phyloP scores from a whole-genome alignment of 495 filamentous ascomycete genomes.

The Hypomontagnella submonticulosa region DNA sequence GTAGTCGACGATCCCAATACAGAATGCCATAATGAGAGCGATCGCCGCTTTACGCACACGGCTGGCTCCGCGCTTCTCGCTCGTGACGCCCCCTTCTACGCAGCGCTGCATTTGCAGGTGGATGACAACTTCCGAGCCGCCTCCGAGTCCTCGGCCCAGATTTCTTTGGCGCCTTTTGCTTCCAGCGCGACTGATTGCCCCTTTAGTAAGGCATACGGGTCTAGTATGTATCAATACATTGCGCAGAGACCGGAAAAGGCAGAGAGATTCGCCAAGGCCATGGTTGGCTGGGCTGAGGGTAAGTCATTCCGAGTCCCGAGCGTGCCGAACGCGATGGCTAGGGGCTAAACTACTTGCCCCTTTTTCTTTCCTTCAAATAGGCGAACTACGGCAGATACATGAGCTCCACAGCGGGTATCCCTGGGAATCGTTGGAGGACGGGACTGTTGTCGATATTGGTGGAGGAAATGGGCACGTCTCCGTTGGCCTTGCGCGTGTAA shows the following conservation, averaged over 20 bases:
- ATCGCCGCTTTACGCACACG: not conserved
- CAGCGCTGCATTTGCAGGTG: too few species aligned
- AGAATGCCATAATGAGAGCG: not conserved
- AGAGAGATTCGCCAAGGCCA: not conserved
- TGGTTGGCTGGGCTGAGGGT: too few species aligned
- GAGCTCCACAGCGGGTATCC: slow-evolving; percentile 35
- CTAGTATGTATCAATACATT: too few species aligned
- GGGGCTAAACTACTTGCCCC: not conserved
- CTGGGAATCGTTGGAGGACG: slow-evolving; percentile 39
- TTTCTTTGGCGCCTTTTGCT: too few species aligned
- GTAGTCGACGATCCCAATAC: not conserved
- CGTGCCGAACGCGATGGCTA: not conserved
- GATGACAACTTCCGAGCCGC: too few species aligned
- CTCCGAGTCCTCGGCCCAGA: too few species aligned
- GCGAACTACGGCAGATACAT: not conserved
- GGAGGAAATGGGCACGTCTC: slow-evolving; percentile 42
- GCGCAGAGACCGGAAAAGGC: too few species aligned
- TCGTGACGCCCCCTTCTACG: too few species aligned
- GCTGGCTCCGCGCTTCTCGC: not conserved
- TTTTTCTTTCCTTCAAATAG: too few species aligned
- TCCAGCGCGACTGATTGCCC: too few species aligned
- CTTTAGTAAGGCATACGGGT: too few species aligned
- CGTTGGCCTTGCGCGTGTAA: slow-evolving; percentile 38
- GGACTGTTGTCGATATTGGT: slow-evolving; percentile 44
- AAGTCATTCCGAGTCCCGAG: not conserved